Conservation (phyloP, 345 rosid species). For the Camelina neglecta region DNA sequence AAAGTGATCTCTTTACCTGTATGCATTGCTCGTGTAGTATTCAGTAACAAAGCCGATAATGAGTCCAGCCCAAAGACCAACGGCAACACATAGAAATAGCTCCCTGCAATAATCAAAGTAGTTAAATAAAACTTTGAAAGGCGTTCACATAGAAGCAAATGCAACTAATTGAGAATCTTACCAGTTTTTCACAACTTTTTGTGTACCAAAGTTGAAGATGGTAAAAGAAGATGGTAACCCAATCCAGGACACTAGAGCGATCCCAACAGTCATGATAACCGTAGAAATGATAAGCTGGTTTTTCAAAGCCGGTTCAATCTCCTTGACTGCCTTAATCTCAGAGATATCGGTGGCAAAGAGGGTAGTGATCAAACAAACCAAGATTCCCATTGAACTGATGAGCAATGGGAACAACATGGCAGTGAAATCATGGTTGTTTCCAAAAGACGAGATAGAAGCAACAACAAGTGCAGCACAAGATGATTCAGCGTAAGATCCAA, state of each 20-base stretch:
- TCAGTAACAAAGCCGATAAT: conserved; percentile 71
- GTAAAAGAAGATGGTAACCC: conserved; percentile 63
- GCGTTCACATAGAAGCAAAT: background rate
- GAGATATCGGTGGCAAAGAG: conserved; percentile 70
- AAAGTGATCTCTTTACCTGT: conserved; percentile 51
- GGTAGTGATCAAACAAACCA: conserved; percentile 71
- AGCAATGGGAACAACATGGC: conserved; percentile 67
- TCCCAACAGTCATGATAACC: conserved; percentile 62
- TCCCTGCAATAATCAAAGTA: conserved; percentile 50
- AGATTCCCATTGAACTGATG: conserved; percentile 65
- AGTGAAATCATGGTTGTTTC: conserved; percentile 68
- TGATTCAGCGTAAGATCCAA: conserved; percentile 74
- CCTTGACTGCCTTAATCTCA: conserved; percentile 71
- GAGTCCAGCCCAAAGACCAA: conserved; percentile 79
- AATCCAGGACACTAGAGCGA: conserved; percentile 59
- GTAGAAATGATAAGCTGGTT: conserved; percentile 75
- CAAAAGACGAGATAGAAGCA: conserved; percentile 76
- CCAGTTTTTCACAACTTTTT: conserved; percentile 72
- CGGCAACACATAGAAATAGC: conserved; percentile 63
- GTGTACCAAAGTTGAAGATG: conserved; percentile 65
- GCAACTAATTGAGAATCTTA: conserved; percentile 24
- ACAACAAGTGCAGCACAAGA: conserved; percentile 81
- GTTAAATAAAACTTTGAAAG: background rate
- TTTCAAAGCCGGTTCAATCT: conserved; percentile 68
- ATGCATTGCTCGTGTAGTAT: conserved; percentile 74